A percentile compares a stretch with the other conserved stretches of the same genome.
phyloP scores from a whole-genome alignment of 1,284 basidiomycete species.

The Coniferiporia sulphurascens region DNA sequence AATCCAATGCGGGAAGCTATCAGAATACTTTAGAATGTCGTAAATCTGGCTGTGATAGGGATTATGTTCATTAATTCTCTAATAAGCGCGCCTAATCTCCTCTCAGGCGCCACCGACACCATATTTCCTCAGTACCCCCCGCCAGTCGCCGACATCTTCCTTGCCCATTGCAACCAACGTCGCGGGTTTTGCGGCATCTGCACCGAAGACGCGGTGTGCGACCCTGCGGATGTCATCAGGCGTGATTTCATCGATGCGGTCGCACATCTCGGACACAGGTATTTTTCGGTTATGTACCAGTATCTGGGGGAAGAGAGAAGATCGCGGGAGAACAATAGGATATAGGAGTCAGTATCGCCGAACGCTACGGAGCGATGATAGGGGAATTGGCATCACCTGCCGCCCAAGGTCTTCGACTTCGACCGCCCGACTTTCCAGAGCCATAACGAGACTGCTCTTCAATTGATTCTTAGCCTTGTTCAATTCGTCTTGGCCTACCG shows the following conservation, averaged over 20 bases:
- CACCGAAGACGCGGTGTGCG: conserved; percentile 68
- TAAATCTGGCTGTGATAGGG: background rate
- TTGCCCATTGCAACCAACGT: conserved; percentile 72
- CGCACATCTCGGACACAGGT: conserved; percentile 88
- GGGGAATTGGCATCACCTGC: conserved; percentile 43
- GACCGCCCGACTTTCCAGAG: conserved; percentile 85
- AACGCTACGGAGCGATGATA: background rate
- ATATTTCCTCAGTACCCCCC: conserved; percentile 59
- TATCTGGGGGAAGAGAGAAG: conserved; percentile 45
- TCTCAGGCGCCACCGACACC: conserved; percentile 42
- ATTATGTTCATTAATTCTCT: background rate
- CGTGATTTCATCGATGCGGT: conserved; percentile 81
- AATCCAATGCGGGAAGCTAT: background rate
- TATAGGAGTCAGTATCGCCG: conserved; percentile 1
- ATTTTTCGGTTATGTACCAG: conserved; percentile 90
- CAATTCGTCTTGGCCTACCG: conserved; percentile 68
- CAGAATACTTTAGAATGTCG: background rate
- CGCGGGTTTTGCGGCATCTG: conserved; percentile 54
- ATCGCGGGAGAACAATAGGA: background rate
- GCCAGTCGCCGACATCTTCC: conserved; percentile 62
- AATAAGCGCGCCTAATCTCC: background rate
- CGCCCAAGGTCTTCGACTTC: conserved; percentile 88
- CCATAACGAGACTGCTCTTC: conserved; percentile 93
- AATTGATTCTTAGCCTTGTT: conserved; percentile 93
- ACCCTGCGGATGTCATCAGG: conserved; percentile 68